Evolutionary conservation across 2,329 filamentous ascomycete genomes (phyloP).

Genomic region (Lasiodiplodia theobromae): DNA sequence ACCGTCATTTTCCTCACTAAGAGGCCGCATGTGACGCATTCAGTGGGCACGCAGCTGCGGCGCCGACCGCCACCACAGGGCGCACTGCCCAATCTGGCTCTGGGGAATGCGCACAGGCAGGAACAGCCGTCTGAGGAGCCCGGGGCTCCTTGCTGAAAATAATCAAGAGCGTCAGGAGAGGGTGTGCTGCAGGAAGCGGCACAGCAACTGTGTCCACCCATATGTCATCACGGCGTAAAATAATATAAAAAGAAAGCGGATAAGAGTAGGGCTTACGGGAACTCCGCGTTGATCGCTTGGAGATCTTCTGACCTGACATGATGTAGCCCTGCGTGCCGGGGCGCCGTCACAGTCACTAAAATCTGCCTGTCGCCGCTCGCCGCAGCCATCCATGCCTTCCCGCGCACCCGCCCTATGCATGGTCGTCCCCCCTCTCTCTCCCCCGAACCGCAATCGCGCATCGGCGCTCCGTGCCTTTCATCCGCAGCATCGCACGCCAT

Average conservation of each 20-base stretch:
- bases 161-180: neutral
- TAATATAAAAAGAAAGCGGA: neutral
- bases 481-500: neutral
- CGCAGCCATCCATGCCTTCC: constrained; percentile 21
- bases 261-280: constrained; percentile 7
- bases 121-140: neutral
- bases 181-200: neutral
- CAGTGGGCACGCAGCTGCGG: neutral
- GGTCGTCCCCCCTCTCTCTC: neutral
- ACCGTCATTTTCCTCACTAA: neutral
- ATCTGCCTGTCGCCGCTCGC: neutral
- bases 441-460: neutral
- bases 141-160: neutral
- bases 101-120: neutral
- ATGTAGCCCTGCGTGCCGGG: constrained; percentile 1
- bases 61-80: constrained; percentile 9
- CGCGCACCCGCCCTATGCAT: constrained; percentile 21
- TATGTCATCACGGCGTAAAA: neutral
- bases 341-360: neutral
- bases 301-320: constrained; percentile 29
- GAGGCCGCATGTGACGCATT: constrained; percentile 22
- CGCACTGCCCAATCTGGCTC: neutral
- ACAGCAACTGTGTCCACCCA: constrained; percentile 1
- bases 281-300: constrained; percentile 25
- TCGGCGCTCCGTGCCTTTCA: constrained; percentile 9